Evolutionary conservation across 2,329 filamentous ascomycete species (phyloP), one percentile per base, ranked within the genome.

Genomic region (Fusarium compactum): DNA sequence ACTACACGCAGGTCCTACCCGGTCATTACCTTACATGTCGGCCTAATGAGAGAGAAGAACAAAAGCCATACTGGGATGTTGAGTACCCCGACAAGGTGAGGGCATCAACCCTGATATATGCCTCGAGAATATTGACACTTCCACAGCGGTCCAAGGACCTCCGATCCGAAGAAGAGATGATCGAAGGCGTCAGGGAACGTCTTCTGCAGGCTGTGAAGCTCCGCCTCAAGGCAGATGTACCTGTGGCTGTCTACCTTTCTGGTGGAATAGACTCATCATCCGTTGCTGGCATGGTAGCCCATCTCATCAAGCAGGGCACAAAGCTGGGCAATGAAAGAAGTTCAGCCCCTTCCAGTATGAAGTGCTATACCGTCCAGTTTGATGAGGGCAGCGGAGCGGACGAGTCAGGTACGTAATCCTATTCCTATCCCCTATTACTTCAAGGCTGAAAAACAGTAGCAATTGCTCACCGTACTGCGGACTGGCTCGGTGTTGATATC

Each of bases 31-130:
- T 58, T 1, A 45, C n/a, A 15, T 44, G 38, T 14, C 27, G 38
- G 1, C 47, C 56, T 5, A 45, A 58, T 34, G 47, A 53, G 4
- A 34, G 14, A 8, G 46, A 44, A 20, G 47, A 53, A 11, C 47
- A 58, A 15, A 44, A 58, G 22, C 47, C 29, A 7, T 58, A 58
- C 27, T 58, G 47, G 56, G 56, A 58, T 22, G 8, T 58, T 8
- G 47, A 58, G 27, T 58, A 58, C 14, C 56, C 56, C 4, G 47
- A 58, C n/a, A 58, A 58, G n/a, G 56, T 58, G 27, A 52, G 5
- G 2, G 8, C 14, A 32, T 15, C 15, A 32, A 16, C 15, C 30
- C 15, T 16, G 30, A 16, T 8, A 32, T 32, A 32, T 32, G 15
- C 30, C 15, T 32, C 15, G 15, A 32, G 30, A 32, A 15, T 9